Evolutionary conservation across 2,329 filamentous ascomycete species (phyloP).

Genomic region (Trichoderma sp.): DNA sequence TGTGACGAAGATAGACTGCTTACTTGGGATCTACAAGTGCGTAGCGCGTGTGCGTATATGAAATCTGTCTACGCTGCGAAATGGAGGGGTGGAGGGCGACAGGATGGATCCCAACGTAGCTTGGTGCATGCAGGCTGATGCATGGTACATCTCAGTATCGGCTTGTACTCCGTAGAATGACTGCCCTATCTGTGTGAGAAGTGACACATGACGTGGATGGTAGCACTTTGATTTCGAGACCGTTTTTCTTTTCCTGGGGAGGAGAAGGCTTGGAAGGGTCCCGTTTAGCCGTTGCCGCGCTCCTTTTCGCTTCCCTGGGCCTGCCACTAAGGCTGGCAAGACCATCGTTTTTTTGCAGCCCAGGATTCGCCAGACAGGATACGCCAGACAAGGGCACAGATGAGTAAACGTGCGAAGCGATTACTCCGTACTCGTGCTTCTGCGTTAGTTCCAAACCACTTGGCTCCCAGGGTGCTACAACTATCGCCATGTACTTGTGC

Average conservation of each 20-base stretch:
- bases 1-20: conserved; percentile 23
- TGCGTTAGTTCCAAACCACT: not conserved
- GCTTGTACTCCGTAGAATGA: conserved; percentile 18
- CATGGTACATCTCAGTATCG: conserved; percentile 18
- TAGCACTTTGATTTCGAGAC: conserved; percentile 1
- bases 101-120: conserved; percentile 2
- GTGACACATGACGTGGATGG: conserved; percentile 25
- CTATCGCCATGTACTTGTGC: not conserved
- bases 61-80: not conserved
- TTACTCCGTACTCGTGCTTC: not conserved
- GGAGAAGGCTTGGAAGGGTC: not conserved
- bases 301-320: not conserved
- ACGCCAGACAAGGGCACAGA: not conserved
- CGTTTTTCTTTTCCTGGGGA: not conserved
- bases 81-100: conserved; percentile 10
- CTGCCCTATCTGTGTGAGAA: conserved; percentile 27
- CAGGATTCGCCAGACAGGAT: not conserved
- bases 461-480: not conserved
- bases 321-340: not conserved
- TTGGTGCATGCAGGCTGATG: conserved; percentile 15
- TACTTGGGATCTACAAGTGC: conserved; percentile 17
- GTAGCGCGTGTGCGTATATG: conserved; percentile 1
- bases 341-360: not conserved
- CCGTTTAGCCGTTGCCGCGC: conserved; percentile 4
- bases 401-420: conserved; percentile 3